A percentile compares a stretch with the other conserved stretches of the same genome.
Evolutionary conservation across 768 basidiomycete species (phyloP).

Genomic region (Leccinum incarnatum): DNA sequence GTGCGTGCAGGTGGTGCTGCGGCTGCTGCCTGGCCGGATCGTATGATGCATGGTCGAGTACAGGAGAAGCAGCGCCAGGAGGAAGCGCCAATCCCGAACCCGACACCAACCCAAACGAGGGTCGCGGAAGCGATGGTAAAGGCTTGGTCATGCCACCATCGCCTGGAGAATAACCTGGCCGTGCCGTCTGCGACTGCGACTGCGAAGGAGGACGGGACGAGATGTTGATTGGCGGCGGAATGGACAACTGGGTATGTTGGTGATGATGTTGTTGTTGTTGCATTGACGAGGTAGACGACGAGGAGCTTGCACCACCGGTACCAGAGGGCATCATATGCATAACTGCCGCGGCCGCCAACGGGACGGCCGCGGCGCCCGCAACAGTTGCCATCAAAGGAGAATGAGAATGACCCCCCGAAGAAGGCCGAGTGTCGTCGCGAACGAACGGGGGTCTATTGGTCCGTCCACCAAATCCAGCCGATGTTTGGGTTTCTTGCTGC

Average conservation of each 20-base stretch:
- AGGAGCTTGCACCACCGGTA: background rate
- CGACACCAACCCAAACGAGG: background rate
- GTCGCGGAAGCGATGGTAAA: background rate
- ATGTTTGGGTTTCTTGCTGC: background rate
- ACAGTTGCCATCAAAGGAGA: constrained; percentile 3
- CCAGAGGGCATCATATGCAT: background rate
- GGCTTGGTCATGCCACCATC: constrained; percentile 1
- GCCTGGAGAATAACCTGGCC: background rate
- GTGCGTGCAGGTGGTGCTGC: background rate
- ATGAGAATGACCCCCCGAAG: constrained; percentile 1
- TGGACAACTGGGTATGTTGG: background rate
- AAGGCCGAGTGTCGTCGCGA: constrained; percentile 4
- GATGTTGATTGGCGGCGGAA: constrained; percentile 13
- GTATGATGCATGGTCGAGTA: background rate
- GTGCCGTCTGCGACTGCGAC: background rate
- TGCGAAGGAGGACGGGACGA: constrained; percentile 12
- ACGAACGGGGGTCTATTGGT: background rate
- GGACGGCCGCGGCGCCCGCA: background rate
- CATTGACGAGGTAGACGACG: background rate
- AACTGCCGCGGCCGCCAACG: background rate
- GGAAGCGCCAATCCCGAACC: background rate
- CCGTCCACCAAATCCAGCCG: background rate
- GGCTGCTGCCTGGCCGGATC: background rate
- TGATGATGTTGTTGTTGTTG: background rate
- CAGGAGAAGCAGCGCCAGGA: background rate